Evolutionary conservation across 2,329 filamentous ascomycete species (phyloP), one percentile per base, ranked within the genome.

Genomic region (Aspergillaceae sp.): DNA sequence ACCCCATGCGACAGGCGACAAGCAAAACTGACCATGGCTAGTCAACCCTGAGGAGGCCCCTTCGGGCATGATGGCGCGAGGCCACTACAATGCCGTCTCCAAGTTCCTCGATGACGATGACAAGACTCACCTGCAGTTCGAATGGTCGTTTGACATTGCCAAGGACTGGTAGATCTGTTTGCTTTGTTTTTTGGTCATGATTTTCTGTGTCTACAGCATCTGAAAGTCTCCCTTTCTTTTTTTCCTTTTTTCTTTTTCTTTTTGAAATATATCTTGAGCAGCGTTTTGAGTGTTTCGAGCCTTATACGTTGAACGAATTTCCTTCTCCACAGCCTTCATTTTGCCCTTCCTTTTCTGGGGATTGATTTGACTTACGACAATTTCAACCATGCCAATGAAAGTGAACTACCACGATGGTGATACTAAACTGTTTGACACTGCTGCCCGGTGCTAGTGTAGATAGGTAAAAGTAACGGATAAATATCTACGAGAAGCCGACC

Each of bases 31-130:
- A 47, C n/a, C 27, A 26, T 29, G 35, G 38, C 5, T 53, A 94
- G 89, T 96, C 76, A 81, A 88, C 59, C 79, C 89, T 60, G 91
- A 97, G 67, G 89, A 94, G 55, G 92, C 92, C 11, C 92, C 92
- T 10, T 84, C 83, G 11, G 91, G 91, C 59, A 91, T 97, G 82
- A 73, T 97, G 45, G 84, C 81, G 47, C 86, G 92, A 51, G 92
- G 89, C 53, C 83, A 89, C 71, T 98, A 98, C 78, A 85, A 86
- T 50, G 90, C 90, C 52, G 71, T 83, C 51, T 95, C 89, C 56
- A 88, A 82, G 69, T 98, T 98, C 67, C 79, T 95, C 51, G 92
- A 98, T 65, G 92, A 98, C 62, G 92, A 98, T 73, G 84, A 92
- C 68, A 83, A 88, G 70, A 83, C 79, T 53, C 90, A 98, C 70